Evolutionary conservation across 208 protist genomes (phyloP), one percentile per base, ranked within the genome.

Genomic region (Borovskyia barvae): DNA sequence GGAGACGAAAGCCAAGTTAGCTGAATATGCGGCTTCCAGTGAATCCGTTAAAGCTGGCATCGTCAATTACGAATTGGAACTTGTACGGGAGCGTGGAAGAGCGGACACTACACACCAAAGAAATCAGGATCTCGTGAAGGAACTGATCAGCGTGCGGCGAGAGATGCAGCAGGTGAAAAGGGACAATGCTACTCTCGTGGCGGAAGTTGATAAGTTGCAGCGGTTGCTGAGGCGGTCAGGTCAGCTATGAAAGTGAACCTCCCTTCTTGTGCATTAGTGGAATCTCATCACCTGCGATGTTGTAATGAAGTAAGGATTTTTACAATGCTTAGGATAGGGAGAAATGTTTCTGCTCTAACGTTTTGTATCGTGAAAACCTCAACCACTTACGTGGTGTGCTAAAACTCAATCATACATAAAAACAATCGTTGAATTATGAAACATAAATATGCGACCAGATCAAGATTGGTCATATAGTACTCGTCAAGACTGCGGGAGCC

Each of bases 1-100:
- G 20, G 32, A 53, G 42, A 75, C 26, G 6, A 59, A 51, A 2
- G 58, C 60, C 5, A 81, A 66, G 12, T 43, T 72, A 5, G 66
- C 73, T 20, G 37, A 86, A 26, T 77, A 57, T 40, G 60, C 35
- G 14, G 49, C 52, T 26, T 77, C 48, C 24, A 75, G 43, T 36
- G 74, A 85, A 9, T 42, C 56, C 12, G 43, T 80, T 12, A 75
- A 78, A 39, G 67, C 69, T 6, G 81, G 80, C 1, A 52, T 85
- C 15, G 66, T 92, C 5, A 90, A 92, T 64, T 89, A 94, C 58
- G 87, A 94, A 60, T 63, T 92, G 17, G 82, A 92, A 42, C 55
- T 94, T 5, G 64, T 67, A 12, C 67, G 84, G 3, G 87, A 90
- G 47, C 67, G 75, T 12, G 51, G 47, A 9, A 74, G 87, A 43